Conservation (phyloP, 73 alveolate genomes). For the Blepharisma japonicum region DNA sequence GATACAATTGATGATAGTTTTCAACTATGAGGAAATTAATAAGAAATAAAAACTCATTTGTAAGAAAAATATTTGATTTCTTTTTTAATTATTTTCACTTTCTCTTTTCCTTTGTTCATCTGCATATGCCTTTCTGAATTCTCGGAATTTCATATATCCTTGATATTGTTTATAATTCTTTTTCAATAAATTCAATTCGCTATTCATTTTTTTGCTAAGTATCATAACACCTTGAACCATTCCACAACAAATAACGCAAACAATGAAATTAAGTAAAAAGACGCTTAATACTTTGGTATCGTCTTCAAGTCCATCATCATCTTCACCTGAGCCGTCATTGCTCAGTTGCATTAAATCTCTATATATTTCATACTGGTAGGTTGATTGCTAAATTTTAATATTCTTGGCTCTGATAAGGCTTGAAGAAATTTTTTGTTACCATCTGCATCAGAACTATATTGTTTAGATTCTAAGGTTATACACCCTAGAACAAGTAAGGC, state of each 20-base stretch:
- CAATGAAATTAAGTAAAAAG: constrained; percentile 11
- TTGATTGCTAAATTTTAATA: too few relatives aligned
- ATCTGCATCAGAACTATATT: too few relatives aligned
- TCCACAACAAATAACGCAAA: not conserved
- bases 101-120: not conserved
- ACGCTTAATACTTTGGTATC: constrained; percentile 19
- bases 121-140: not conserved
- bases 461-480: too few relatives aligned
- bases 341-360: constrained; percentile 14
- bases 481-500: too few relatives aligned
- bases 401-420: too few relatives aligned
- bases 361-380: too few relatives aligned
- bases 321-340: constrained; percentile 25
- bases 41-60: too few relatives aligned
- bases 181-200: not conserved
- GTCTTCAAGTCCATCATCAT: constrained; percentile 25
- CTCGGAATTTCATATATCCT: not conserved
- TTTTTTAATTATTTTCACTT: too few relatives aligned
- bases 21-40: too few relatives aligned
- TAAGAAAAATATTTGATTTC: too few relatives aligned
- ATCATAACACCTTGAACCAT: constrained; percentile 21
- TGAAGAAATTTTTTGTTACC: too few relatives aligned
- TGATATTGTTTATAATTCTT: not conserved
- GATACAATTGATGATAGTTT: too few relatives aligned
- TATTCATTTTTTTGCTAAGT: not conserved